phyloP scores from a whole-genome alignment of 345 rosid species.

The Moricandia moricandioides region DNA sequence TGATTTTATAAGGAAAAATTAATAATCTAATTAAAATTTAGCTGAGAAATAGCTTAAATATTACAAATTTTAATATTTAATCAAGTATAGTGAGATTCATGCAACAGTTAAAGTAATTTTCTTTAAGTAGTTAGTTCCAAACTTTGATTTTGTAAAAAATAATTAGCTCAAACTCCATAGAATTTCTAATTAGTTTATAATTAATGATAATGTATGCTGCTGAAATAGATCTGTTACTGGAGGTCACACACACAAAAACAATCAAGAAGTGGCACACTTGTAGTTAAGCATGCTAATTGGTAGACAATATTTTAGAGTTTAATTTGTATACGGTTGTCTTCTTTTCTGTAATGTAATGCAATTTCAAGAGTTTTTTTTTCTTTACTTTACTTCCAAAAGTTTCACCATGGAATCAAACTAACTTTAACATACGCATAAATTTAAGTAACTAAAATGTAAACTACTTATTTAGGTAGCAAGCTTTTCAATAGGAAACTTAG shows the following conservation, averaged over 20 bases:
- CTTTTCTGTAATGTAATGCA: not conserved
- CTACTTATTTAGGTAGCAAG: conserved; percentile 4
- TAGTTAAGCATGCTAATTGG: not conserved
- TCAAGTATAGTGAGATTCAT: not conserved
- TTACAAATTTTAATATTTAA: not conserved
- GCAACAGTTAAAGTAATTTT: not conserved
- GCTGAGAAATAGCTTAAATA: not conserved
- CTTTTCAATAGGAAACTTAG: conserved; percentile 1
- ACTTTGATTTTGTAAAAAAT: not conserved
- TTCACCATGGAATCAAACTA: not conserved
- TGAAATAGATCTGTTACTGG: not conserved
- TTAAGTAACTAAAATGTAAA: not conserved
- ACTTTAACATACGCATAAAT: not conserved
- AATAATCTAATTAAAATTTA: not conserved
- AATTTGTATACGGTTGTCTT: conserved; percentile 1
- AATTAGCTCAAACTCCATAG: not conserved
- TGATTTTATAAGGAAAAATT: not conserved
- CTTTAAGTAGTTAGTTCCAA: not conserved
- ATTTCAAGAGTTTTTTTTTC: not conserved
- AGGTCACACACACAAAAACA: not conserved
- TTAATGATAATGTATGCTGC: not conserved
- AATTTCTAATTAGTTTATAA: not conserved
- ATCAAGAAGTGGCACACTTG: not conserved
- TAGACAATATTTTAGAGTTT: not conserved
- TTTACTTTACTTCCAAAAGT: not conserved